Base-by-base conservation (phyloP, 805 yeast genomes). In the Hanseniaspora nectarophila region DNA sequence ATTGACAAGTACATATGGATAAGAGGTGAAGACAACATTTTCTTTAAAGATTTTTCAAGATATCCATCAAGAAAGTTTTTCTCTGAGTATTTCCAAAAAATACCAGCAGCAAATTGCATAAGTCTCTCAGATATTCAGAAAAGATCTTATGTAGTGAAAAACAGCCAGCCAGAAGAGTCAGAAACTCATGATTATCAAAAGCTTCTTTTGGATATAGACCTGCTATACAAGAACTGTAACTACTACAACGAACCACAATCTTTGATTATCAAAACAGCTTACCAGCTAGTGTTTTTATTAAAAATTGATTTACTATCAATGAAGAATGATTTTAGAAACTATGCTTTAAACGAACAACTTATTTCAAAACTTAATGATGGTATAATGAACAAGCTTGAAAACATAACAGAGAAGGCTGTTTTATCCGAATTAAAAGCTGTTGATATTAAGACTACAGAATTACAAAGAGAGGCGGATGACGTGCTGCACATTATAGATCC, bases 61-160 rank as follows among this genome's bases (percentile, higher is more conserved):
- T 71, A 87, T 35, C 96, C 95, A 7, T 74, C 83, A 24, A 77
- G 80, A 58, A 80, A 81, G 61, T 66, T 76, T 43, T 86, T 84
- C 61, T 88, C 95, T 0, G 94, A 86, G 62, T 88, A 87, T 64
- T 85, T 81, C 62, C 74, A 76, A 54, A 69, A 78, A 51, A 78
- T 85, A 43, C 67, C 70, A 50, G 67, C 67, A 21, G 95, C 95
- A 2, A 44, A 42, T 13, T 48, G 53, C 20, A 77, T 84, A 2
- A 81, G 95, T 0, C 63, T 86, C 12, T 72, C 76, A 53, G 90
- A 84, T 64, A 79, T 86, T 54, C 73, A 73, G 54, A 59, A 65
- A 9, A 62, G 67, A 42, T 63, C 63, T 38, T 72, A 73, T 54
- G 34, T 26, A 3, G 10, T 15, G 8, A 20, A 35, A n/a, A 57